Evolutionary conservation across 257 asterid genomes (phyloP).

Genomic region (Solanum medicagineum): DNA sequence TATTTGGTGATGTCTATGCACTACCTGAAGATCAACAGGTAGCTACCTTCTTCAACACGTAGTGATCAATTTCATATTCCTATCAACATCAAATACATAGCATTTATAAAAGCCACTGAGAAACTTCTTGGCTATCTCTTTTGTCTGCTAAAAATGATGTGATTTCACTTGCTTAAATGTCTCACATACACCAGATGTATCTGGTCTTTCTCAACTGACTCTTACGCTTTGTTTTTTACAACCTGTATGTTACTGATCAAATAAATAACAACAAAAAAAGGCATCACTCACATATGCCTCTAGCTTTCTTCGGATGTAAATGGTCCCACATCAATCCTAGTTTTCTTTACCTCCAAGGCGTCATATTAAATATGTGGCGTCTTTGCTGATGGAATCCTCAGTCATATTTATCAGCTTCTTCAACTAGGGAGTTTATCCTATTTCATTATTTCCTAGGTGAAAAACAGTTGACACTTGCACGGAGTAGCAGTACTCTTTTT

Average conservation of each 20-base stretch:
- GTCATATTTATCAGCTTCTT: neutral
- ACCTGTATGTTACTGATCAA: neutral
- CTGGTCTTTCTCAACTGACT: neutral
- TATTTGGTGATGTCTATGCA: constrained; percentile 89
- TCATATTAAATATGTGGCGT: neutral
- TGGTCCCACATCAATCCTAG: neutral
- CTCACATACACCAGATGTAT: neutral
- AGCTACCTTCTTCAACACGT: constrained; percentile 1
- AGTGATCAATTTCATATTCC: neutral
- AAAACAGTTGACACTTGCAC: neutral
- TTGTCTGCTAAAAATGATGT: neutral
- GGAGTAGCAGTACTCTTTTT: neutral
- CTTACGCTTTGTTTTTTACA: neutral
- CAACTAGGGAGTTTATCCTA: neutral
- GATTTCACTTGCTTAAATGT: neutral
- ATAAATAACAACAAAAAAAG: neutral
- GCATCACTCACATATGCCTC: neutral
- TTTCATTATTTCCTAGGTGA: neutral
- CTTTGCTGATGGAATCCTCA: neutral
- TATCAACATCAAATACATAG: neutral
- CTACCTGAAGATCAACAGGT: constrained; percentile 94
- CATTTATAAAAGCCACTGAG: neutral
- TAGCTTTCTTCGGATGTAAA: neutral
- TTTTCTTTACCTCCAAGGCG: neutral
- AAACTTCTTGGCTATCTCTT: neutral